Percentiles rank a stretch among this genome's conserved stretches.
phyloP scores from a whole-genome alignment of 179 eudicot species.

The Nepenthes alata region DNA sequence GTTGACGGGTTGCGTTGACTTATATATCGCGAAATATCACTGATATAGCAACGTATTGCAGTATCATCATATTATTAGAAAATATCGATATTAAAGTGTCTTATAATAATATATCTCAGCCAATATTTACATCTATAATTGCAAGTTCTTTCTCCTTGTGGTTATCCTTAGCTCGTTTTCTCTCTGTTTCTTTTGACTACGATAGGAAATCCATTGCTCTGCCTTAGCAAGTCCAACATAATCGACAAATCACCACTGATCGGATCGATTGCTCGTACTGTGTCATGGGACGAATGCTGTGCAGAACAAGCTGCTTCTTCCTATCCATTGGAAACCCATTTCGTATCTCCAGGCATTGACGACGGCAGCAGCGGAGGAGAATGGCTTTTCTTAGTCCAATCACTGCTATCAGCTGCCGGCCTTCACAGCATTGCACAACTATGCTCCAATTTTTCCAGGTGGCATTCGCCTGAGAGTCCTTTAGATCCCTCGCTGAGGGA shows the following conservation, averaged over 20 bases:
- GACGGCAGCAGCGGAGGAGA: slow-evolving; percentile 48
- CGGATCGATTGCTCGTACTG: slow-evolving; percentile 80
- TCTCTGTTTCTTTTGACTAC: neutral
- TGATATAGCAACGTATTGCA: no score
- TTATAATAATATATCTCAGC: no score
- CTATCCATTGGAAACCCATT: slow-evolving; percentile 26
- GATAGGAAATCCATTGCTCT: slow-evolving; percentile 24
- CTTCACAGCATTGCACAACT: slow-evolving; percentile 27
- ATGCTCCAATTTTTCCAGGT: slow-evolving; percentile 29
- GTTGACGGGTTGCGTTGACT: no score
- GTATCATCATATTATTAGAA: no score
- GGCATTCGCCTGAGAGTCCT: slow-evolving; percentile 85
- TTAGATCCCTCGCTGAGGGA: slow-evolving; percentile 68
- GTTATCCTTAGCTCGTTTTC: neutral
- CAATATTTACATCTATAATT: neutral
- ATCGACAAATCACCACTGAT: slow-evolving; percentile 88
- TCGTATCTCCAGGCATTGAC: slow-evolving; percentile 24
- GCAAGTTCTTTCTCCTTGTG: neutral
- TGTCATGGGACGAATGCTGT: slow-evolving; percentile 66
- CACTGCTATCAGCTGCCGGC: slow-evolving; percentile 57
- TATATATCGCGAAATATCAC: no score
- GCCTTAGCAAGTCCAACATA: slow-evolving; percentile 43
- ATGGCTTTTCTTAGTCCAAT: slow-evolving; percentile 45
- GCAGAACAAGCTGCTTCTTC: slow-evolving; percentile 29
- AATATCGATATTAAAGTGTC: no score